Evolutionary conservation across 164 flowering plant species (phyloP), one percentile per base, ranked within the genome.

Genomic region (Malania oleifera): DNA sequence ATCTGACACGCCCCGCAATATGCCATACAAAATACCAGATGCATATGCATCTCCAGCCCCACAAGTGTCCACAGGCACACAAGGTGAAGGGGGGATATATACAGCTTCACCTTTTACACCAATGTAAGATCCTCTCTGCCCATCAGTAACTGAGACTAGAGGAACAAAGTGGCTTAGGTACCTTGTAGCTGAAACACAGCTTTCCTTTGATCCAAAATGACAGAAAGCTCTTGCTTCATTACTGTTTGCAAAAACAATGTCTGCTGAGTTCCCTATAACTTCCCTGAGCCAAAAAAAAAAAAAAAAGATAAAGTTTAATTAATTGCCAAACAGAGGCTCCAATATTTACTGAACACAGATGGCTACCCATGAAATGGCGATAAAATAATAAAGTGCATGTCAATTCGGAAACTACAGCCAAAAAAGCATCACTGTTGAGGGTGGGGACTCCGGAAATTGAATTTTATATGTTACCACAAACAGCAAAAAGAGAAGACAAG

Each of bases 41-140:
- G 98, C 98, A 62, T 93, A 93, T 20, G 97, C 96, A 73, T 93
- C 98, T 2, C 98, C 98, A 19, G 98, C 98, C 6, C 98, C 98
- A 67, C 96, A 89, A 23, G 97, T 93, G 68, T 93, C 98, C 9
- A 86, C 75, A 0, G 96, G 95, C 10, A 76, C 73, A 51, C 96
- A 93, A 1, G 85, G 85, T 12, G 85, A 72, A 40, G 97, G 92
- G 43, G 97, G 90, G 60, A 93, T 81, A 47, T 86, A 90, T 10
- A 83, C 64, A 34, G 87, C 95, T 80, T 93, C 96, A 41, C 96
- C 98, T 74, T 84, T 87, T 10, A 87, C 80, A 9, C 97, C 97
- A 35, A 93, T 80, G 72, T 87, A 87, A 11, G 98, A 89, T 17
- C 98, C 97, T 62, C 62, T 74, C 4, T 70, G 79, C 4, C 98